Evolutionary conservation across 129 eudicot genomes (phyloP).

Genomic region (Lactuca saligna): DNA sequence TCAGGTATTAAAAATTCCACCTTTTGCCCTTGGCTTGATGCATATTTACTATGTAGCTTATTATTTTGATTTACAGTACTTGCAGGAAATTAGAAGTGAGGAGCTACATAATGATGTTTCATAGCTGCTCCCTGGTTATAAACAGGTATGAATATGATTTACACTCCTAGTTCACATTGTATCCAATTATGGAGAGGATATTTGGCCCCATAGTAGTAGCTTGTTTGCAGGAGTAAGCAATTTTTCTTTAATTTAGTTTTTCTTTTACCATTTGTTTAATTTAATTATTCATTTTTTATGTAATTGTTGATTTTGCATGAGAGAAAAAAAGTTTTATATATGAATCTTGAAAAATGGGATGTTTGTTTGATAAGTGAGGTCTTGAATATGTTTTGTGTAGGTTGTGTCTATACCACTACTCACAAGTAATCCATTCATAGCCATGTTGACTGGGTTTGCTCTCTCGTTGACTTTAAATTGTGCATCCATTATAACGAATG

Average conservation of each 20-base stretch:
- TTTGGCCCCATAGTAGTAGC: slow-evolving; percentile 56
- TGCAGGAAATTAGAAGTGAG: too few relatives aligned
- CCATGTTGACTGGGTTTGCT: slow-evolving; percentile 72
- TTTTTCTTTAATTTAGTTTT: slow-evolving; percentile 2
- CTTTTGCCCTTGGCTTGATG: too few relatives aligned
- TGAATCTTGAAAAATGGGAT: neutral
- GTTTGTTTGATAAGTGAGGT: slow-evolving; percentile 4
- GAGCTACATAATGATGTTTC: too few relatives aligned
- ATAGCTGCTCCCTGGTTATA: too few relatives aligned
- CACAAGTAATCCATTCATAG: slow-evolving; percentile 71
- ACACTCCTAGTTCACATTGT: slow-evolving; percentile 51
- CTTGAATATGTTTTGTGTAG: slow-evolving; percentile 41
- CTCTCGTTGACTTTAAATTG: slow-evolving; percentile 48
- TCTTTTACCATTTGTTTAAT: slow-evolving; percentile 3
- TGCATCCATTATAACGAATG: slow-evolving; percentile 75
- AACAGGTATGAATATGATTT: too few relatives aligned
- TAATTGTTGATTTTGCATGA: neutral
- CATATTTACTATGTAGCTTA: too few relatives aligned
- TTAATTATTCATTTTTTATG: neutral
- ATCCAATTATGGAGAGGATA: slow-evolving; percentile 54
- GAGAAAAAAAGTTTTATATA: neutral
- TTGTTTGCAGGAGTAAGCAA: slow-evolving; percentile 74
- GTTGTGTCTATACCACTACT: slow-evolving; percentile 59
- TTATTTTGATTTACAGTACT: too few relatives aligned
- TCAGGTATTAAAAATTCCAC: too few relatives aligned